Percentiles rank a stretch among this genome's conserved stretches.
phyloP scores from a whole-genome alignment of 139 green algal species.

The Microglena sp. region DNA sequence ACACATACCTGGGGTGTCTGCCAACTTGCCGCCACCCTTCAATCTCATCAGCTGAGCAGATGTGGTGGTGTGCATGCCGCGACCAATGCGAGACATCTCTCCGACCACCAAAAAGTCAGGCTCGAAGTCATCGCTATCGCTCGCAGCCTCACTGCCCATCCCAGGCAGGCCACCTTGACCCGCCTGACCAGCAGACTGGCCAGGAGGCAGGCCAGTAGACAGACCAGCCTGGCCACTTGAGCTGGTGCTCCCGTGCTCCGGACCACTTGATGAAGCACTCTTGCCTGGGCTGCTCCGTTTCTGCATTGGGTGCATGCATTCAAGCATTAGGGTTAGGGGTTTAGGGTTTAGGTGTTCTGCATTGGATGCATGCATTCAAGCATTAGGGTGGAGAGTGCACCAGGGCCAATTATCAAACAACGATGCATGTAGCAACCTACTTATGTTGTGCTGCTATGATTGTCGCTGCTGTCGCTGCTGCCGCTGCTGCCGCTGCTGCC shows the following conservation, averaged over 20 bases:
- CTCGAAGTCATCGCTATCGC: neutral
- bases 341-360: neutral
- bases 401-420: too few relatives aligned
- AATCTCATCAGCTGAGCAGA: slow-evolving; percentile 69
- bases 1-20: slow-evolving; percentile 78
- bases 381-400: too few relatives aligned
- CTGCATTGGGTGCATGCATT: too few relatives aligned
- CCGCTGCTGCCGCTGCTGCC: neutral
- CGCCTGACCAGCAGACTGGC: too few relatives aligned
- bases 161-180: too few relatives aligned
- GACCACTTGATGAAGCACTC: too few relatives aligned
- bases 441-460: neutral
- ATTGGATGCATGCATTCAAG: neutral
- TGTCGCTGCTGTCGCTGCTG: neutral
- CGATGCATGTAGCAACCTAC: too few relatives aligned
- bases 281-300: too few relatives aligned
- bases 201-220: neutral
- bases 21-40: slow-evolving; percentile 65
- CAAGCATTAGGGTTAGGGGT: too few relatives aligned
- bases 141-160: neutral
- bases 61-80: slow-evolving; percentile 89
- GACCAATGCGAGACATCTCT: slow-evolving; percentile 61
- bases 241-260: neutral
- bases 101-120: slow-evolving; percentile 46
- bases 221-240: neutral